Conservation (phyloP, 768 basidiomycete species). For the Gloeopeniophorella convolvens region DNA sequence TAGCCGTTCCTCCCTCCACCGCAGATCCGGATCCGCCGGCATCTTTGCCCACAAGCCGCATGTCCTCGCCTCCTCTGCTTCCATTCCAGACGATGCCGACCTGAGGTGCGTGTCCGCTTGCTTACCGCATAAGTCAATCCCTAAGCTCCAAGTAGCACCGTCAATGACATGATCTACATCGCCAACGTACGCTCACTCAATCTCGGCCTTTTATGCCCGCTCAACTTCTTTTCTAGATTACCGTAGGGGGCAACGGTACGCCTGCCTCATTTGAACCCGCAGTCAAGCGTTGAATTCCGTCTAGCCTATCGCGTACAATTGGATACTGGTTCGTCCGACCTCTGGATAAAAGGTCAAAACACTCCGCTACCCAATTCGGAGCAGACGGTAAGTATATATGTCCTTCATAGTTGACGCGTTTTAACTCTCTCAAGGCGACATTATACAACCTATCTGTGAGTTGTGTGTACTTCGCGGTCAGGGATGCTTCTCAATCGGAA, state of each 20-base stretch:
- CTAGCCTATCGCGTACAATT: conserved; percentile 69
- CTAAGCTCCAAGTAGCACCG: conserved; percentile 39
- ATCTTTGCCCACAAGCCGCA: conserved; percentile 23
- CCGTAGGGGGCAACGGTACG: conserved; percentile 56
- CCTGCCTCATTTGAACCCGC: conserved; percentile 7
- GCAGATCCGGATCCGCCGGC: conserved; percentile 31
- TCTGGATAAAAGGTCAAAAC: conserved; percentile 55
- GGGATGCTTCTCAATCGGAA: neutral
- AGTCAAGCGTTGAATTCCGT: neutral
- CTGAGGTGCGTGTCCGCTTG: conserved; percentile 36
- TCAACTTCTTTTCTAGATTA: conserved; percentile 42
- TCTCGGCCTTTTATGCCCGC: neutral
- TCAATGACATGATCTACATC: conserved; percentile 73
- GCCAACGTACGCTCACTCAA: conserved; percentile 54
- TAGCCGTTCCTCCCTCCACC: conserved; percentile 30
- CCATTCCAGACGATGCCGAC: conserved; percentile 21
- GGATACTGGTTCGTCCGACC: conserved; percentile 81
- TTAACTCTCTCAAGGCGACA: conserved; percentile 18
- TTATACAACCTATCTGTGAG: conserved; percentile 22
- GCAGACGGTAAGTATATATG: conserved; percentile 38
- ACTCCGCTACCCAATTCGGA: conserved; percentile 43
- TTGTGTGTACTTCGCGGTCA: neutral
- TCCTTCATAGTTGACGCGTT: neutral
- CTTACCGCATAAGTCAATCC: neutral
- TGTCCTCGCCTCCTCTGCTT: conserved; percentile 27